A percentile compares a stretch with the other conserved stretches of the same genome.
phyloP scores from a whole-genome alignment of 257 asterid genomes.

The Forsythia suspensa region DNA sequence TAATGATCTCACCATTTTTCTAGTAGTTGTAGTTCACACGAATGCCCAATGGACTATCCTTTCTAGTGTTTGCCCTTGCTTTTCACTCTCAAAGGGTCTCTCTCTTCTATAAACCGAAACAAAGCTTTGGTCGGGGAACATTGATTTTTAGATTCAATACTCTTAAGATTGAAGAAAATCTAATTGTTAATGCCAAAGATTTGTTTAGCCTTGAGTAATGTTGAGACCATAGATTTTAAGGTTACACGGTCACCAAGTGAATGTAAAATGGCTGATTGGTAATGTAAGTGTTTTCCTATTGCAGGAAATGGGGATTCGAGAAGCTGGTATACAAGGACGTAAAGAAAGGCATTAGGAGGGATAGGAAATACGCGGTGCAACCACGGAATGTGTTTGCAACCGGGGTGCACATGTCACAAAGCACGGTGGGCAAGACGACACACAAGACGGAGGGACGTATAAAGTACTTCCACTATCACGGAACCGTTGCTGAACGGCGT shows the following conservation, averaged over 20 bases:
- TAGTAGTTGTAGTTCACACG: too few species aligned
- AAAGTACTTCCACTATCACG: conserved; percentile 77
- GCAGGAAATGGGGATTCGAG: conserved; percentile 92
- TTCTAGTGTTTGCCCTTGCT: not conserved
- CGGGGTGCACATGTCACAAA: conserved; percentile 86
- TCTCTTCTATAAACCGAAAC: not conserved
- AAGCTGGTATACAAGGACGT: conserved; percentile 73
- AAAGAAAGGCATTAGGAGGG: conserved; percentile 59
- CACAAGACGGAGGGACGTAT: conserved; percentile 65
- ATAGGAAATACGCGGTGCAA: conserved; percentile 74
- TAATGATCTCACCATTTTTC: too few species aligned
- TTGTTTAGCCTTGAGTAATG: not conserved
- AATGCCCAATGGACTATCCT: not conserved
- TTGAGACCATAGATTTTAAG: not conserved
- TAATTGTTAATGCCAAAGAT: not conserved
- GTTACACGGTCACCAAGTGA: not conserved
- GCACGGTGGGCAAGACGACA: conserved; percentile 59
- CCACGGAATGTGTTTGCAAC: conserved; percentile 75
- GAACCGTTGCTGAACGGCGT: conserved; percentile 63
- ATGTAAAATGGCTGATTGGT: not conserved
- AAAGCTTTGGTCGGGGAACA: not conserved
- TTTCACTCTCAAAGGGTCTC: not conserved
- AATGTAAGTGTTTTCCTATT: not conserved
- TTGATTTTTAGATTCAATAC: not conserved
- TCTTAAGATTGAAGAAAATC: not conserved